Base-by-base conservation (phyloP, 2,329 filamentous ascomycete genomes). In the Ophiostoma perfectum region DNA sequence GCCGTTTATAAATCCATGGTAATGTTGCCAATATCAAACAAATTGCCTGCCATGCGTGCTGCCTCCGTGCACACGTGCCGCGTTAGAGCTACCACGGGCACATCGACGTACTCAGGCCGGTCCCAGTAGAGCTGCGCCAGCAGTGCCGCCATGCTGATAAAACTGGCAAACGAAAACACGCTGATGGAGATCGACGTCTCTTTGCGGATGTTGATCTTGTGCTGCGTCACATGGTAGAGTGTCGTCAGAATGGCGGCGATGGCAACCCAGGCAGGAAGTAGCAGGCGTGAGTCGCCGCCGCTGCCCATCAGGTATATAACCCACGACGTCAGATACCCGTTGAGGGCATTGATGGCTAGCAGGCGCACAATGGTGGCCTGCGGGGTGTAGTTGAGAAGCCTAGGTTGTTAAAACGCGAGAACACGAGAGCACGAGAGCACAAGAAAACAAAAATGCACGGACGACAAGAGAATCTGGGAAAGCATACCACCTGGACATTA, bases 341-440 rank as follows among this genome's bases (percentile, higher is more conserved):
- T 92, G 70, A 91, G 82, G 68, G 86, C 87, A 76, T 89, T 90
- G 71, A 90, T 89, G 70, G 90, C 90, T 66, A 92, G 82, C 62
- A 95, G 88, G 65, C 91, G 90, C 69, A 95, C 88, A 70, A 93
- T 86, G 64, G 92, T 92, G 65, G 91, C 91, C 77, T 88, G 86
- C 2, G 91, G 90, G 14, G 91, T 92, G 79, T 94, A 95, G 77
- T 93, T 90, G 73, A 94, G 83, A 74, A 95, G 88, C 91, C 27
- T 27, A 27, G 27, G 27, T 27, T 27, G 27, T 27, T 27, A 27
- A 2, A 27, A 27, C 27, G 27, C 27, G 27, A 27, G 27, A 27
- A 27, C 2, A 27, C 27, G 27, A 27, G 27, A 27, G 27, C 2
- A 27, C 27, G 27, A 27, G 27, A 27, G 27, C 27, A 27, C 27